Evolutionary conservation across 1,284 basidiomycete species (phyloP).

Genomic region (Puccinia coronata): DNA sequence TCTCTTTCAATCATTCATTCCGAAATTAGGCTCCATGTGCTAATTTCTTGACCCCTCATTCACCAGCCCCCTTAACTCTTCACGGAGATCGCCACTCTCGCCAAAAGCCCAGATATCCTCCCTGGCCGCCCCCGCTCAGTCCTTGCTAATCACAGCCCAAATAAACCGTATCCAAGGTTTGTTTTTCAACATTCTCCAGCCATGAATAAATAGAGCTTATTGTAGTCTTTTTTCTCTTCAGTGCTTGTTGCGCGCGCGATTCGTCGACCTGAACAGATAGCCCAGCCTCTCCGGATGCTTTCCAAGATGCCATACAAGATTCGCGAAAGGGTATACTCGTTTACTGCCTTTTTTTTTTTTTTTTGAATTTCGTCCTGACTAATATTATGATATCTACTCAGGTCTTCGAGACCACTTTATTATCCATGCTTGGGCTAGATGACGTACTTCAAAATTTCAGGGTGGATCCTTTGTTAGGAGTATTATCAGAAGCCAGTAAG

Average conservation of each 20-base stretch:
- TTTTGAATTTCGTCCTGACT: not conserved
- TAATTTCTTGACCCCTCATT: not conserved
- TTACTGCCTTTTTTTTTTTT: not conserved
- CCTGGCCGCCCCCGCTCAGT: not conserved
- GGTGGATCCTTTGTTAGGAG: slow-evolving; percentile 47
- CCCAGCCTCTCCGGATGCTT: slow-evolving; percentile 23
- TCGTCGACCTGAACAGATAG: slow-evolving; percentile 32
- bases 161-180: slow-evolving; percentile 33
- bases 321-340: slow-evolving; percentile 33
- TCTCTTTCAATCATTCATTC: not conserved
- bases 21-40: not conserved
- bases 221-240: not conserved
- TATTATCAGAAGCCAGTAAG: slow-evolving; percentile 49
- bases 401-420: slow-evolving; percentile 44
- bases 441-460: slow-evolving; percentile 46
- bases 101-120: not conserved
- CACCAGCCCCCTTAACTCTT: slow-evolving; percentile 12
- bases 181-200: not conserved
- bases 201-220: not conserved
- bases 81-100: not conserved
- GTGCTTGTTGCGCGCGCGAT: slow-evolving; percentile 35
- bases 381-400: not conserved
- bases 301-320: slow-evolving; percentile 43
- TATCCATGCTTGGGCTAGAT: slow-evolving; percentile 39
- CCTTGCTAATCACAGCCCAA: slow-evolving; percentile 16